Evolutionary conservation across 805 yeast genomes (phyloP).

Genomic region (Schwanniomyces vanrijiae): DNA sequence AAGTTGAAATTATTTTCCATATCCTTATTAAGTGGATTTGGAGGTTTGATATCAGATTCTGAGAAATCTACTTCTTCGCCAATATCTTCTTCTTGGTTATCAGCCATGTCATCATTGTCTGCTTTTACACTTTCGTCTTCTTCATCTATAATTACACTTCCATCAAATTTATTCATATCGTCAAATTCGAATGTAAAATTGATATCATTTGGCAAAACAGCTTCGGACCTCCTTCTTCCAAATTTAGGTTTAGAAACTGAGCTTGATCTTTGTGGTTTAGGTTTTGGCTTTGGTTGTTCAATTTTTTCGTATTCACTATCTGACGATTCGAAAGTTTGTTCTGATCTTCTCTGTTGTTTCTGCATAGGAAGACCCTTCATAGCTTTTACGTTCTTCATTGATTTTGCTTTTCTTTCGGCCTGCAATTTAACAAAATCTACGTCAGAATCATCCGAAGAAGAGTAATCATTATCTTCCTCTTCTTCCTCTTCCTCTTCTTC

Average conservation of each 20-base stretch:
- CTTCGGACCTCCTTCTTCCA: constrained; percentile 37
- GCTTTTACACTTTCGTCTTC: constrained; percentile 10
- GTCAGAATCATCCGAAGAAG: constrained; percentile 63
- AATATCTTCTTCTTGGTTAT: constrained; percentile 52
- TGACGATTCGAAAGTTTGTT: neutral
- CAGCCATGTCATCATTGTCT: constrained; percentile 2
- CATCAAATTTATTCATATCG: constrained; percentile 19
- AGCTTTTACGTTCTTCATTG: constrained; percentile 48
- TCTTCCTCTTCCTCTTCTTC: constrained; percentile 12
- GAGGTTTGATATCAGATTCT: constrained; percentile 1
- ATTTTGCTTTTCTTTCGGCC: constrained; percentile 61
- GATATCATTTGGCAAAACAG: constrained; percentile 43
- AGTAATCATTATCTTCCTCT: constrained; percentile 25
- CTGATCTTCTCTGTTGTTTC: constrained; percentile 3
- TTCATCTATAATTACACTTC: constrained; percentile 16
- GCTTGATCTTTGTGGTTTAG: constrained; percentile 8
- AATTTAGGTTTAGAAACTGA: constrained; percentile 21
- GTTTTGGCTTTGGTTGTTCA: constrained; percentile 2
- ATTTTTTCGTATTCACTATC: neutral
- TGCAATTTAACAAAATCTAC: constrained; percentile 73
- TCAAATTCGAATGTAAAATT: constrained; percentile 44
- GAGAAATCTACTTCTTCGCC: constrained; percentile 49
- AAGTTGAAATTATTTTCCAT: constrained; percentile 25
- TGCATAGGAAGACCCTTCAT: constrained; percentile 20
- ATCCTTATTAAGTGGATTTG: neutral